Base-by-base conservation (phyloP, 352 stramenopile genomes). In the Phytophthora sojae region DNA sequence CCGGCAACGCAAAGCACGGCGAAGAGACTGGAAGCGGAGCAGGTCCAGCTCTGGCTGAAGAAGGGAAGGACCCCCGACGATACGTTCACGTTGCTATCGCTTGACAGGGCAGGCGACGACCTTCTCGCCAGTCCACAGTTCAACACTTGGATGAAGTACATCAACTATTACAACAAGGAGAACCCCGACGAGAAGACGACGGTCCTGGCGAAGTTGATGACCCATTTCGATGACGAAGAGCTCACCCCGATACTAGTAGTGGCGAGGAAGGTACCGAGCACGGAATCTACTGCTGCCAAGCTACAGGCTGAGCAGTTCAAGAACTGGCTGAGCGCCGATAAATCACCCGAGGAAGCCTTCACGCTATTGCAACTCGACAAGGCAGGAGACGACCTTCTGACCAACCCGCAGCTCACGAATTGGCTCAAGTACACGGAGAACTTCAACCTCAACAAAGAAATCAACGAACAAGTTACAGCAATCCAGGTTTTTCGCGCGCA, bases 381-480 rank as follows among this genome's bases (percentile, higher is more conserved):
- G 1, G n/a, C 12, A 2, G 44, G 47, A 9, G 7, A 51, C 8
- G 11, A 25, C 8, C 63, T 71, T 32, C 45, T 71, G 4, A 35
- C 25, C 23, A 60, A 23, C 9, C 37, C 64, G 8, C 17, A 59
- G 17, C 56, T 71, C 19, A 42, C 15, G 7, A 49, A 15, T 35
- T 71, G 64, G 56, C 12, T 60, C 4, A 59, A 61, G 47, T 71
- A 65, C 47, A 66, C 64, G n/a, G 64, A 71, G 4, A 56, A 59
- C 25, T 71, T 44, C 37, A 45, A 45, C 15, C 21, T 21, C 21
- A 21, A 5, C 14, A 1, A 45, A n/a, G 15, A 45, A 3, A 15
- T 45, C 6, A 12, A 45, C 0, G 4, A 45, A 15, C 11, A 15
- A n/a, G 37, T n/a, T 12, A 45, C 37, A 2, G 12, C 37, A 5